Conservation (phyloP, 208 protist species). For the Trichomonas vaginalis region DNA sequence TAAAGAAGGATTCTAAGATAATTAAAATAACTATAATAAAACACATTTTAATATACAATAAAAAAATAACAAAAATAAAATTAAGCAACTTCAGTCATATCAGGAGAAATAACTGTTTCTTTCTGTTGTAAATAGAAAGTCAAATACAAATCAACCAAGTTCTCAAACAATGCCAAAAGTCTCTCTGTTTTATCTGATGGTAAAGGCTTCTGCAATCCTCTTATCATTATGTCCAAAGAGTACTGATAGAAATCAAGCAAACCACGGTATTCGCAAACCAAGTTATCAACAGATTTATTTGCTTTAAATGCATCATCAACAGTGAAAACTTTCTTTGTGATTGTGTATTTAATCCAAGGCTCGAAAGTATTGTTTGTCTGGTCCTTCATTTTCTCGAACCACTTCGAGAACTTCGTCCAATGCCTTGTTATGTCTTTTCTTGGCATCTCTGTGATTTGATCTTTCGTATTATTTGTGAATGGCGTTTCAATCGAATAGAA, state of each 20-base stretch:
- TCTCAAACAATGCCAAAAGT: neutral
- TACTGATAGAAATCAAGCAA: neutral
- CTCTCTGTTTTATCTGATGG: neutral
- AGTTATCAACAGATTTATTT: neutral
- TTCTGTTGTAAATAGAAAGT: neutral
- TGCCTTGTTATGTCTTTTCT: neutral
- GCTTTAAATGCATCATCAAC: neutral
- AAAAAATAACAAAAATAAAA: neutral
- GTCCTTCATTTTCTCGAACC: neutral
- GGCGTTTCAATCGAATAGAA: neutral
- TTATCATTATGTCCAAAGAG: neutral
- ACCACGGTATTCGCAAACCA: neutral
- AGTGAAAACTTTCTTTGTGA: neutral
- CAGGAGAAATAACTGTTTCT: too few relatives aligned
- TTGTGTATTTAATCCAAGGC: neutral
- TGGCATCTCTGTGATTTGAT: neutral
- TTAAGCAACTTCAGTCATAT: neutral
- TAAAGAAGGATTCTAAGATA: too few relatives aligned
- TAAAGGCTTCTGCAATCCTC: neutral
- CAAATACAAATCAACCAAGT: neutral
- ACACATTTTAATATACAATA: neutral
- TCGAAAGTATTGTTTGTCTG: neutral
- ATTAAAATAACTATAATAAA: too few relatives aligned
- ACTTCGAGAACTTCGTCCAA: neutral
- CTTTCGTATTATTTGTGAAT: neutral